Evolutionary conservation across 345 rosid species (phyloP), one percentile per base, ranked within the genome.

Genomic region (Cardamine chenopodiifolia): DNA sequence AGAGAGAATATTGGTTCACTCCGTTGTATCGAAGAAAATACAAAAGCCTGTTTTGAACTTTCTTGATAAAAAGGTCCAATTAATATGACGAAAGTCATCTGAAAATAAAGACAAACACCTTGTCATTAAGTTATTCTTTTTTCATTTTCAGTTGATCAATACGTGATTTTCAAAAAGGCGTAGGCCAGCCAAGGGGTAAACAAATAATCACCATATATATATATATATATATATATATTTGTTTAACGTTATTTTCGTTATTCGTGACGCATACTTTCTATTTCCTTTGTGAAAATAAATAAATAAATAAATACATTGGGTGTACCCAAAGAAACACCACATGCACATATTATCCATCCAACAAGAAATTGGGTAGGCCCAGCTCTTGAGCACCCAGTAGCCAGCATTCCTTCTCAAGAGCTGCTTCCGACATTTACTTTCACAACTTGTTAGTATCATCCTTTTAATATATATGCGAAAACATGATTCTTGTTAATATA

Each of bases 321-420:
- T 66, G 78, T 55, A 66, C 53, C 34, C 44, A 39, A 50, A 59
- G 47, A 75, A 75, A 59, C 62, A 74, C 19, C 78, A 66, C 66
- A 66, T 66, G 72, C 72, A 74, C 72, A 66, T 65, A 59, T 67
- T 49, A 59, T 75, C 73, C 73, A 67, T 75, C 78, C 78, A 75
- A 49, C 62, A 59, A 75, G 37, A 67, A 67, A 49, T 59, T 67
- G 59, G 37, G 68, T 75, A 75, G 68, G 79, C 8, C 73, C 79
- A 50, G 39, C n/a, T 59, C 40, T 37, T 60, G 68, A 67, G 67
- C 78, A 49, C 44, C 26, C 28, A 48, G 35, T 64, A 67, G 68
- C 34, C 40, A 74, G 72, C 67, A 67, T 49, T 54, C 62, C 67
- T 58, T 67, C 62, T 74, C 72, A 66, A 67, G 73, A 61, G 40